These are phyloP conservation scores for Curvularia eragrostidis DNA, from an alignment of 2,329 filamentous ascomycete species.

Conservation along the genomic window DNA sequence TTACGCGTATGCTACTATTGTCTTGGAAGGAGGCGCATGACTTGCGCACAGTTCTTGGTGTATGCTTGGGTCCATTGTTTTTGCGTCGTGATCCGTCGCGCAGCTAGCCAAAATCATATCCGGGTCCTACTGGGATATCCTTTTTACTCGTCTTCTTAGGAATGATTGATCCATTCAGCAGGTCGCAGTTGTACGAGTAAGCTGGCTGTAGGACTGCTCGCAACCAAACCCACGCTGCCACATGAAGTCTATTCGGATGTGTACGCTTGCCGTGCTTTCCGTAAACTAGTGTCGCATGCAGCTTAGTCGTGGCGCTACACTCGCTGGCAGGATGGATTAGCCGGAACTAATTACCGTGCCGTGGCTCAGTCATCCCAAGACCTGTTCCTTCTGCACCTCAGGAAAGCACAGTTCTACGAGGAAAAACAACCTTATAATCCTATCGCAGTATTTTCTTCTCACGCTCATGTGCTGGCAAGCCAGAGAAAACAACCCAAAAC, in stretches of 20 bases:
- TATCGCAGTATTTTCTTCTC: not conserved
- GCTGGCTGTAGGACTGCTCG: not conserved
- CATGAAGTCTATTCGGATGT: slow-evolving; percentile 17
- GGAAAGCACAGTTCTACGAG: not conserved
- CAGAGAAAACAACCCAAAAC: too few relatives aligned
- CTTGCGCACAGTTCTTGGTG: slow-evolving; percentile 3
- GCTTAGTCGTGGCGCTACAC: slow-evolving; percentile 22
- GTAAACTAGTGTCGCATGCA: slow-evolving; percentile 1
- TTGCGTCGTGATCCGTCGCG: not conserved
- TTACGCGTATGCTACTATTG: slow-evolving; percentile 26
- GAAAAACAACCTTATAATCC: too few relatives aligned
- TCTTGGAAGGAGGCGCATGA: slow-evolving; percentile 33
- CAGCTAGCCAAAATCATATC: not conserved
- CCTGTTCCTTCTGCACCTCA: not conserved
- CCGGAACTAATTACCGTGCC: slow-evolving; percentile 14
- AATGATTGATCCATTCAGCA: not conserved
- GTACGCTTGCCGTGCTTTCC: slow-evolving; percentile 25
- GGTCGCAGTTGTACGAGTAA: not conserved
- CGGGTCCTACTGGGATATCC: too few relatives aligned
- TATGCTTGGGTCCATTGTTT: not conserved
- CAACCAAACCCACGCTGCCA: not conserved
- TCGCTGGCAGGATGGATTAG: slow-evolving; percentile 8
- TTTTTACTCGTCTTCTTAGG: not conserved
- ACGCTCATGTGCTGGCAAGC: not conserved
- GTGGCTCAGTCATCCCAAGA: slow-evolving; percentile 13